A percentile compares a stretch with the other conserved stretches of the same genome.
Conservation (phyloP, 1,284 basidiomycete genomes). For the Peniophora sp. region DNA sequence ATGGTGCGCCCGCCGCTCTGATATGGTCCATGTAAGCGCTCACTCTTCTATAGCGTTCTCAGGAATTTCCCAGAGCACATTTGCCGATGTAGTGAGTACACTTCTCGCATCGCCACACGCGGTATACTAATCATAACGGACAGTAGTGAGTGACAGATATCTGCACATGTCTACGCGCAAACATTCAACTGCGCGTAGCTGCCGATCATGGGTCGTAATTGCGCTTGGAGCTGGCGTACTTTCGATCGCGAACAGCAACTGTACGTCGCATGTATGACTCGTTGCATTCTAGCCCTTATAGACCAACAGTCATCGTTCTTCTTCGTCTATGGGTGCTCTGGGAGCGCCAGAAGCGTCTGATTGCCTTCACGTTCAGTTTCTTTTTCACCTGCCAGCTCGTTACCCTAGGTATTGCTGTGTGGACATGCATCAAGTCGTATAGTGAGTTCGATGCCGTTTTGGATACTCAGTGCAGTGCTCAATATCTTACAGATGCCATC, state of each 20-base stretch:
- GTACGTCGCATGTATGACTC: constrained; percentile 17
- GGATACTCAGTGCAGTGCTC: no score
- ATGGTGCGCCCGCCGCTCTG: no score
- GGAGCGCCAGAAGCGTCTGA: constrained; percentile 27
- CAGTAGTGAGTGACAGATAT: no score
- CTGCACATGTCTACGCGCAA: no score
- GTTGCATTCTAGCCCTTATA: not conserved
- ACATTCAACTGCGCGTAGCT: constrained; percentile 21
- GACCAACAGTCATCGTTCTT: constrained; percentile 27
- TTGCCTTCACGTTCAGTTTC: constrained; percentile 24
- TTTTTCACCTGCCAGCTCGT: constrained; percentile 9
- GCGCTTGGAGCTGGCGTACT: constrained; percentile 23
- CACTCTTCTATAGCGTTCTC: no score
- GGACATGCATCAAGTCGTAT: constrained; percentile 11
- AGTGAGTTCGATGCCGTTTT: not conserved
- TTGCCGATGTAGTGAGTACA: constrained; percentile 13
- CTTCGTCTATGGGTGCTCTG: constrained; percentile 36
- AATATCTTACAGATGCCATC: constrained; percentile 9
- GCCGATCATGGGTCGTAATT: constrained; percentile 25
- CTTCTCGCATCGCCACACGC: no score
- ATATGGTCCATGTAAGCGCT: no score
- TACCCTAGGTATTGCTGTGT: constrained; percentile 20
- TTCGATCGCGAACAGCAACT: constrained; percentile 30
- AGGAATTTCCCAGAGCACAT: not conserved
- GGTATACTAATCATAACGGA: no score